Evolutionary conservation across 176 grass and related monocot species (phyloP), one percentile per base, ranked within the genome.

Genomic region (Bolboschoenus planiculmis): DNA sequence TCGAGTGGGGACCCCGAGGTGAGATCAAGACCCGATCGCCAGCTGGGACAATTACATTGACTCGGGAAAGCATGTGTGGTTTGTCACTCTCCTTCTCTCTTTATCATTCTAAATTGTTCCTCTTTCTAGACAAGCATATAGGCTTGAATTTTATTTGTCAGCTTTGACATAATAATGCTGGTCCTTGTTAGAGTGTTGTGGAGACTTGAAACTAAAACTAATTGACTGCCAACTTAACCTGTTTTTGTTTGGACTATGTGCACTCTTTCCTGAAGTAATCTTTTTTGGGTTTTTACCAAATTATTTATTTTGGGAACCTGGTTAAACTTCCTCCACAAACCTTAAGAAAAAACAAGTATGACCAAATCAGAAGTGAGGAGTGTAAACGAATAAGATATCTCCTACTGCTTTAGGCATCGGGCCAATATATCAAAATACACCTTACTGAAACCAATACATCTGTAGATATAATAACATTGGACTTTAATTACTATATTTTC

Each of bases 31-130:
- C 29, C 29, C 87, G 83, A 21, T 93, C 90, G 27, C 89, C 95
- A 71, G 92, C 89, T 87, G 95, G 90, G 67, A 98, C 95, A 44
- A 66, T 94, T 55, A 92, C 92, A 9, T 97, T 94, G 53, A 87
- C 78, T 80, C 87, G 89, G 1, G 59, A 90, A 10, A 91, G 83
- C 82, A 91, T 97, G 95, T 97, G 95, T 86, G 90, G 92, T 94
- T 80, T 88, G 90, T 89, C 15, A 64, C 63, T 84, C 31, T 24
- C 83, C 39, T 59, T 81, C 64, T 82, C 15, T 85, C 27, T 26
- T 64, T 44, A 78, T 50, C 13, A 34, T 26, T 47, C 48, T 48
- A 65, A 50, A 24, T 65, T 50, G 7, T 66, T 4, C 29, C 29
- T 78, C 51, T 3, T 39, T 30, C 46, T 11, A 78, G 10, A 54